These are phyloP conservation scores for Dipteronia sinensis DNA, from an alignment of 345 rosid species.

Conservation along the genomic window DNA sequence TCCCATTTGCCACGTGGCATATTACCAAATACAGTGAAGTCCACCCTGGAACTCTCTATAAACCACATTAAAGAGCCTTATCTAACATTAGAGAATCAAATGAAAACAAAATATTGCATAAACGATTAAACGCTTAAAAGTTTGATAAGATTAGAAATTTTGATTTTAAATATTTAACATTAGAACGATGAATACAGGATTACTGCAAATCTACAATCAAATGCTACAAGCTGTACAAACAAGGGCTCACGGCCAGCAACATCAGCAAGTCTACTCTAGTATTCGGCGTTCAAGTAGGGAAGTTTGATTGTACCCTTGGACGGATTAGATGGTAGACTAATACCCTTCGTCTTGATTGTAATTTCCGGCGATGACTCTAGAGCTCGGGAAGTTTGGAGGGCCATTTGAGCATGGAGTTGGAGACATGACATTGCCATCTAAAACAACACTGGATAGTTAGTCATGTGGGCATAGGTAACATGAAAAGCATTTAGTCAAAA, in stretches of 20 bases:
- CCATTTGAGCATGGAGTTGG: constrained; percentile 88
- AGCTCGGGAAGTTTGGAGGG: constrained; percentile 87
- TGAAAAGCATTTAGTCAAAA: background rate
- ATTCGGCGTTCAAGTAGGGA: constrained; percentile 39
- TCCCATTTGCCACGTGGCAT: background rate
- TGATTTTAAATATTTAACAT: too few relatives aligned
- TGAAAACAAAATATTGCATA: too few relatives aligned
- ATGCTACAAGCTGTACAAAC: constrained; percentile 14
- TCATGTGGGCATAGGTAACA: background rate
- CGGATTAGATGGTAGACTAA: constrained; percentile 35
- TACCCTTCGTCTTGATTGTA: constrained; percentile 37
- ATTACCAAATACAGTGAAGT: too few relatives aligned
- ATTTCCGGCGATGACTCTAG: constrained; percentile 50
- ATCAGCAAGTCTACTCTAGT: constrained; percentile 34
- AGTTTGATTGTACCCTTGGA: constrained; percentile 48
- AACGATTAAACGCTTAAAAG: too few relatives aligned
- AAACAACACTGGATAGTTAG: background rate
- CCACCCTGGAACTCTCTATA: too few relatives aligned
- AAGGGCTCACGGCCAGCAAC: background rate
- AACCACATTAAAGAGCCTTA: too few relatives aligned
- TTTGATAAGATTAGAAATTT: too few relatives aligned
- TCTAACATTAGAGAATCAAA: too few relatives aligned
- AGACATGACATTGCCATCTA: constrained; percentile 95
- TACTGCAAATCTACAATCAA: constrained; percentile 5
- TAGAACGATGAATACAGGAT: background rate